These are phyloP conservation scores for Cystobasidium slooffiae DNA, from an alignment of 1,284 basidiomycete genomes.

Conservation along the genomic window DNA sequence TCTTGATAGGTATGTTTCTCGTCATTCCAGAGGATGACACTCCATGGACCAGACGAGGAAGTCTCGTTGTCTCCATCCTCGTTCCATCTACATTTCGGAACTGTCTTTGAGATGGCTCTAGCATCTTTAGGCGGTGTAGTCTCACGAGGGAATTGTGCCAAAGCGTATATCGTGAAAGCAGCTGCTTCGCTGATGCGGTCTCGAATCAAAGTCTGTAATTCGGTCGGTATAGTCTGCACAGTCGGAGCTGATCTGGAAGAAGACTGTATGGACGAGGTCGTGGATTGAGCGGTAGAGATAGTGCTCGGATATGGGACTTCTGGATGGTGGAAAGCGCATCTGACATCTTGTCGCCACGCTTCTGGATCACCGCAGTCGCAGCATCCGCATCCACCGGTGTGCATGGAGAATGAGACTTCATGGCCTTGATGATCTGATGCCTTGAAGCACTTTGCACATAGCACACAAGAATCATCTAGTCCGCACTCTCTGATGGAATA, in stretches of 20 bases:
- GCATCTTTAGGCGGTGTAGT: conserved; percentile 16
- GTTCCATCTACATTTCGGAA: conserved; percentile 3
- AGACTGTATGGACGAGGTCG: neutral
- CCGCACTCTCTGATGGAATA: conserved; percentile 85
- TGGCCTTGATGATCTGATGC: conserved; percentile 78
- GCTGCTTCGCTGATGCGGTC: conserved; percentile 18
- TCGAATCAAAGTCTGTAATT: conserved; percentile 28
- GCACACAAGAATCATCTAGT: conserved; percentile 81
- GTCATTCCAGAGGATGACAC: conserved; percentile 92
- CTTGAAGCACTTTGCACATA: conserved; percentile 86
- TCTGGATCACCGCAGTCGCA: conserved; percentile 91
- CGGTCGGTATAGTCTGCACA: conserved; percentile 35
- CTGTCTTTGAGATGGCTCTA: neutral
- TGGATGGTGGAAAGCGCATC: conserved; percentile 45
- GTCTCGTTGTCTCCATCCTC: conserved; percentile 45
- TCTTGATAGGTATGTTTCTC: conserved; percentile 95
- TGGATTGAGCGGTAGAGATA: neutral
- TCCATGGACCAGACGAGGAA: conserved; percentile 69
- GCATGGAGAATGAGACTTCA: conserved; percentile 88
- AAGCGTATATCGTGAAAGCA: neutral
- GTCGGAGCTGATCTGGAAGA: conserved; percentile 13
- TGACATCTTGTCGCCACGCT: conserved; percentile 65
- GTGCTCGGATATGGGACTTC: conserved; percentile 38
- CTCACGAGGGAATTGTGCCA: conserved; percentile 16
- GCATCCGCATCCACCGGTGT: conserved; percentile 74